Percentiles rank a stretch among this genome's conserved stretches.
Evolutionary conservation across 2,329 filamentous ascomycete genomes (phyloP).

Genomic region (Xylaria digitata): DNA sequence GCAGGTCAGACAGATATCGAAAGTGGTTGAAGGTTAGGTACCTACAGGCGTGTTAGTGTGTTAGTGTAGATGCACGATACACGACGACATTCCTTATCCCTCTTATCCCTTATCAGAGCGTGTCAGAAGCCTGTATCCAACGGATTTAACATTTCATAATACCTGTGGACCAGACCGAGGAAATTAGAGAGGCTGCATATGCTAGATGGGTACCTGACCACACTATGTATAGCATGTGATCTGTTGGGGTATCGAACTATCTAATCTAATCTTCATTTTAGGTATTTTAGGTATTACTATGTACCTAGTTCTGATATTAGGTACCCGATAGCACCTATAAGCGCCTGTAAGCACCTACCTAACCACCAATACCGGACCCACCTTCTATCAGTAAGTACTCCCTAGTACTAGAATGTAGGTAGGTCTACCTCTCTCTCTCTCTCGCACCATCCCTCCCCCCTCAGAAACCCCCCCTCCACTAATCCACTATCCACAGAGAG

Average conservation of each 20-base stretch:
- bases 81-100: too few species aligned
- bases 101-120: too few species aligned
- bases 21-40: too few species aligned
- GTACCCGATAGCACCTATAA: neutral
- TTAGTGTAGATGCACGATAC: too few species aligned
- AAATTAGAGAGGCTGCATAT: slow-evolving; percentile 3
- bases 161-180: neutral
- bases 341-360: too few species aligned
- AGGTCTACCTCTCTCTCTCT: neutral
- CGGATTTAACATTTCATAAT: neutral
- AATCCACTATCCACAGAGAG: neutral
- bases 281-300: too few species aligned
- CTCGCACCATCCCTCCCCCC: slow-evolving; percentile 7
- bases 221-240: neutral
- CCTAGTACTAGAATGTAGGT: neutral
- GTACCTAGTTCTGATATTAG: too few species aligned
- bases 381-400: neutral
- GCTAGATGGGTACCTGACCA: slow-evolving; percentile 5
- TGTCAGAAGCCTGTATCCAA: too few species aligned
- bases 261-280: neutral
- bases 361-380: neutral
- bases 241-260: neutral
- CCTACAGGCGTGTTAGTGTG: too few species aligned
- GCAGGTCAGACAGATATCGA: too few species aligned
- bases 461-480: neutral